Base-by-base conservation (phyloP, 345 rosid genomes). In the Eutrema heterophyllum region DNA sequence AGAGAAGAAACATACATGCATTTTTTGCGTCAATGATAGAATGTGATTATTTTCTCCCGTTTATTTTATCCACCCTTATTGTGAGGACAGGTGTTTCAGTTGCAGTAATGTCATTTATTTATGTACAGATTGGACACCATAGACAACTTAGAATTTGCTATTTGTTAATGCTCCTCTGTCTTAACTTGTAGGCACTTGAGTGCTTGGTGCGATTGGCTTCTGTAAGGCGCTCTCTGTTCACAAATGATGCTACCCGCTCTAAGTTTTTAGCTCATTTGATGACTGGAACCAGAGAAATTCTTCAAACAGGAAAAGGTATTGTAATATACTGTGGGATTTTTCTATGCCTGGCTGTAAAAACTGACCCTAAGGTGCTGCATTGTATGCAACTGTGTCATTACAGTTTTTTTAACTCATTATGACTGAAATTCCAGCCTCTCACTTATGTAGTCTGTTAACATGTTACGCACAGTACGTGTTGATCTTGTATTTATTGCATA, bases 181-280 rank as follows among this genome's bases (percentile, higher is more conserved):
- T 54, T 51, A 76, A 52, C 55, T 75, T 75, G 46, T 71, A 96
- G 99, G 99, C 99, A 56, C 78, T 96, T 81, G 99, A 96, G 82
- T 92, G 99, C 85, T 86, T 96, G 89, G 99, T 96, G 63, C 89
- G 99, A 63, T 81, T 96, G 51, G 98, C 99, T 58, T 96, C 99
- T 67, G 96, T 92, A 15, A 84, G 98, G 13, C 94, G 97, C 40
- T 89, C 99, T 78, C 80, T 96, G 80, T 96, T 92, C 83, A 81
- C 91, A 48, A 92, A 84, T 75, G 99, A 96, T 60, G 86, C 81
- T 49, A 82, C 98, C 57, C 98, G 98, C 54, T 85, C 98, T 30
- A 89, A 79, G 78, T 96, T 96, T 58, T 75, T 96, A 85, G 99
- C 90, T 12, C 98, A 96, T 81, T 64, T 96, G 73, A 92, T 96